phyloP scores from a whole-genome alignment of 495 filamentous ascomycete species.

The Xanthoparmelia taractica region DNA sequence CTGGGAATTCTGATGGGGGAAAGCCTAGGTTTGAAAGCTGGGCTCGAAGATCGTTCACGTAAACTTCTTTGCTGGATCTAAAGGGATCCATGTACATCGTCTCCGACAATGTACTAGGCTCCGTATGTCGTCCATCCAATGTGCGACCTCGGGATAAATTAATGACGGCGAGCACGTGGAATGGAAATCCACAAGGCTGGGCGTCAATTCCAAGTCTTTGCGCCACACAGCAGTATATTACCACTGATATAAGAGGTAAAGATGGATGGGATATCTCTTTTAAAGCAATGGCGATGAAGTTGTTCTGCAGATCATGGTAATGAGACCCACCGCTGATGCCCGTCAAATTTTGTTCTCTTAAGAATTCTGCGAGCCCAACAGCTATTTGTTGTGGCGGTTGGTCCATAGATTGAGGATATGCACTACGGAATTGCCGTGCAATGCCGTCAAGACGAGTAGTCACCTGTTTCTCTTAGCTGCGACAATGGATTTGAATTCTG shows the following conservation, averaged over 20 bases:
- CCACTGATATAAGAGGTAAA: constrained; percentile 68
- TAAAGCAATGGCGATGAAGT: constrained; percentile 67
- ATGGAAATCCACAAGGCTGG: constrained; percentile 65
- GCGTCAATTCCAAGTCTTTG: constrained; percentile 60
- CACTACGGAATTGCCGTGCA: constrained; percentile 42
- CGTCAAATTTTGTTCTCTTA: constrained; percentile 56
- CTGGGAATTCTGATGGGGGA: constrained; percentile 41
- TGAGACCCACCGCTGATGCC: constrained; percentile 55
- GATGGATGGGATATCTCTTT: constrained; percentile 56
- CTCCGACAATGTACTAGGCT: constrained; percentile 35
- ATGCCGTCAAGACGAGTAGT: constrained; percentile 54
- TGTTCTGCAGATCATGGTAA: constrained; percentile 76
- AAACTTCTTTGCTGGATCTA: constrained; percentile 58
- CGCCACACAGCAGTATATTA: constrained; percentile 64
- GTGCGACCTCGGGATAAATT: constrained; percentile 49
- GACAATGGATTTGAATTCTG: not conserved
- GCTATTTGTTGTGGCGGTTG: constrained; percentile 59
- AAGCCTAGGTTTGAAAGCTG: constrained; percentile 58
- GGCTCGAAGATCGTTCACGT: constrained; percentile 47
- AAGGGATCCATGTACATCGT: constrained; percentile 83
- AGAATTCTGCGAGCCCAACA: constrained; percentile 53
- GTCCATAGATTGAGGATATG: constrained; percentile 43
- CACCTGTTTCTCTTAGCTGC: constrained; percentile 41
- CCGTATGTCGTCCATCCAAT: constrained; percentile 53
- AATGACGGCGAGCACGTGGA: constrained; percentile 71